phyloP scores from a whole-genome alignment of 176 grass and related monocot genomes.

The Tillandsia fasciculata region DNA sequence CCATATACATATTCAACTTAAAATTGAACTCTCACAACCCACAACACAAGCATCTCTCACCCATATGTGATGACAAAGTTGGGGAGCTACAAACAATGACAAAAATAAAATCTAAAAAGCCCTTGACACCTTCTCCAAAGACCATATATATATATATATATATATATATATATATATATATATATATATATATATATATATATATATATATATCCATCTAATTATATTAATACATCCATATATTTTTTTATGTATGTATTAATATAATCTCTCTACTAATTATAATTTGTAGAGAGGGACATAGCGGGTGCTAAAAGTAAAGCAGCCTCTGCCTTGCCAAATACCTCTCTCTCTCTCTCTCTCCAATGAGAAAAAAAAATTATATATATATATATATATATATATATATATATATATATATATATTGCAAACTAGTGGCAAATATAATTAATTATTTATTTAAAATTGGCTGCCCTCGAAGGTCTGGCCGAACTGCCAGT shows the following conservation, averaged over 20 bases:
- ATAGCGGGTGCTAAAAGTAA: background rate
- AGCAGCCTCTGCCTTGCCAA: conserved; percentile 5
- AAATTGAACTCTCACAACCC: background rate
- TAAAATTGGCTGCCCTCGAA: conserved; percentile 2
- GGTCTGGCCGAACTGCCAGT: conserved; percentile 7
- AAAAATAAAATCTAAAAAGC: background rate
- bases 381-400: background rate
- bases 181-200: background rate
- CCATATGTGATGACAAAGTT: background rate
- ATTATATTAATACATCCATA: background rate
- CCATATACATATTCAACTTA: background rate
- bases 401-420: background rate
- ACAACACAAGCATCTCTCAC: background rate
- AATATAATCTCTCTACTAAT: background rate
- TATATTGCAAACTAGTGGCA: too few species aligned
- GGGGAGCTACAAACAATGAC: background rate
- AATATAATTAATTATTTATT: background rate
- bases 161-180: background rate
- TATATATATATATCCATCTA: background rate
- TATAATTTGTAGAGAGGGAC: background rate
- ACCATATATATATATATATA: background rate
- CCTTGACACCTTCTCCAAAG: background rate
- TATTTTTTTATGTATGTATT: background rate
- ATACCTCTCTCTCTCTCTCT: background rate
- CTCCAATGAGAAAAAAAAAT: too few species aligned